Evolutionary conservation across 768 basidiomycete species (phyloP).

Genomic region (Russula lepida): DNA sequence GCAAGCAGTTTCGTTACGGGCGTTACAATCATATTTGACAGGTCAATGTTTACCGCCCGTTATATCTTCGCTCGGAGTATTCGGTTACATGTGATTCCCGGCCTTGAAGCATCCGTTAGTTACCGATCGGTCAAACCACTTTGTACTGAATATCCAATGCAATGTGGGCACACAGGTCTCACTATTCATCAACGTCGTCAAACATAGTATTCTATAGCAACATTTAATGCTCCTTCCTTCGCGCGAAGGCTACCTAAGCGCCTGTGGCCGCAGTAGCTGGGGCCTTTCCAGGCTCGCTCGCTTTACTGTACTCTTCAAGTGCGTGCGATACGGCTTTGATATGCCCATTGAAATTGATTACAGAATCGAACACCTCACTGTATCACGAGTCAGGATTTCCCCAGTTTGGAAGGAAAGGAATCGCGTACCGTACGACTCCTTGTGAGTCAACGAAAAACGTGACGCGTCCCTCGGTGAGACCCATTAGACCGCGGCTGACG

Average conservation of each 20-base stretch:
- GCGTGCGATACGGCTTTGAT: conserved; percentile 56
- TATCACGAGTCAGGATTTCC: conserved; percentile 5
- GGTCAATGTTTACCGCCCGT: neutral
- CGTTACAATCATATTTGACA: conserved; percentile 37
- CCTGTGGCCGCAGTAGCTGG: neutral
- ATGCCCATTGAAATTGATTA: conserved; percentile 48
- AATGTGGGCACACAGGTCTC: too few species aligned
- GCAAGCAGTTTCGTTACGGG: conserved; percentile 54
- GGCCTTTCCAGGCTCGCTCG: conserved; percentile 17
- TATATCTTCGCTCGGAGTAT: neutral
- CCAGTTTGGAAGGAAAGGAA: too few species aligned
- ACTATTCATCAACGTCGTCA: too few species aligned
- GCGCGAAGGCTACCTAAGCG: neutral
- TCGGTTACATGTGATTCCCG: neutral
- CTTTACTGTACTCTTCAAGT: conserved; percentile 39
- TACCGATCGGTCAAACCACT: neutral
- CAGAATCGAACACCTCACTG: conserved; percentile 53
- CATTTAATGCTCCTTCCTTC: neutral
- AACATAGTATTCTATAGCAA: too few species aligned
- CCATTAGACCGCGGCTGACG: conserved; percentile 60
- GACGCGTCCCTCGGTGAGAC: conserved; percentile 52
- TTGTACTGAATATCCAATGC: too few species aligned
- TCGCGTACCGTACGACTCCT: conserved; percentile 53
- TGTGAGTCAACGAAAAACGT: conserved; percentile 72
- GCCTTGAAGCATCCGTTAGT: neutral